Conservation (phyloP, 1,284 basidiomycete genomes). For the Trichosporon ovoides region DNA sequence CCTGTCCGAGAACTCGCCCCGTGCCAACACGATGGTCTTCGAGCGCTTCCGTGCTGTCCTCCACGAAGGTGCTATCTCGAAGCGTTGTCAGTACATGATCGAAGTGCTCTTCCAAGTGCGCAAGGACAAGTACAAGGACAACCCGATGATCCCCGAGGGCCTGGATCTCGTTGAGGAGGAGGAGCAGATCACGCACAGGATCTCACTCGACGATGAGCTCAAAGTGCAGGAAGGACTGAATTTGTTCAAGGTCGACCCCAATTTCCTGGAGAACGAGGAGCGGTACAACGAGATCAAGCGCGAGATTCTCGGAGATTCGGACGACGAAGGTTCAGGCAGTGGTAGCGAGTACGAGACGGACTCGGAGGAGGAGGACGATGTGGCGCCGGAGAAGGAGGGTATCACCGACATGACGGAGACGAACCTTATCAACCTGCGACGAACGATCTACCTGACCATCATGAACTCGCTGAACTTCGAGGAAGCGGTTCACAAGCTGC, state of each 20-base stretch:
- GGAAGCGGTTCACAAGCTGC: slow-evolving; percentile 95
- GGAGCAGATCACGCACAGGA: slow-evolving; percentile 90
- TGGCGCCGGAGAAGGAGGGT: slow-evolving; percentile 68
- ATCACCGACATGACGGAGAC: slow-evolving; percentile 95
- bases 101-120: slow-evolving; percentile 97
- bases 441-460: slow-evolving; percentile 94
- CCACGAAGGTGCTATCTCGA: slow-evolving; percentile 90
- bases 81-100: slow-evolving; percentile 99
- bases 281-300: slow-evolving; percentile 85
- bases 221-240: slow-evolving; percentile 92
- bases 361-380: slow-evolving; percentile 58
- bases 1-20: slow-evolving; percentile 86
- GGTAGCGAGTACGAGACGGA: slow-evolving; percentile 63
- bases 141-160: slow-evolving; percentile 86
- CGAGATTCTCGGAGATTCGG: slow-evolving; percentile 77
- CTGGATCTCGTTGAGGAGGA: slow-evolving; percentile 96
- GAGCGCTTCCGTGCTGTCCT: slow-evolving; percentile 94
- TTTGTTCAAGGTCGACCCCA: slow-evolving; percentile 90
- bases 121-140: slow-evolving; percentile 98
- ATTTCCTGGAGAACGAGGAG: slow-evolving; percentile 86
- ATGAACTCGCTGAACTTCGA: slow-evolving; percentile 98
- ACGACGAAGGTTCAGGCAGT: slow-evolving; percentile 57
- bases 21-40: slow-evolving; percentile 86
- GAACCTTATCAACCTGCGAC: slow-evolving; percentile 88
- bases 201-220: slow-evolving; percentile 85